Base-by-base conservation (phyloP, 164 flowering plant species). In the Protea cynaroides region DNA sequence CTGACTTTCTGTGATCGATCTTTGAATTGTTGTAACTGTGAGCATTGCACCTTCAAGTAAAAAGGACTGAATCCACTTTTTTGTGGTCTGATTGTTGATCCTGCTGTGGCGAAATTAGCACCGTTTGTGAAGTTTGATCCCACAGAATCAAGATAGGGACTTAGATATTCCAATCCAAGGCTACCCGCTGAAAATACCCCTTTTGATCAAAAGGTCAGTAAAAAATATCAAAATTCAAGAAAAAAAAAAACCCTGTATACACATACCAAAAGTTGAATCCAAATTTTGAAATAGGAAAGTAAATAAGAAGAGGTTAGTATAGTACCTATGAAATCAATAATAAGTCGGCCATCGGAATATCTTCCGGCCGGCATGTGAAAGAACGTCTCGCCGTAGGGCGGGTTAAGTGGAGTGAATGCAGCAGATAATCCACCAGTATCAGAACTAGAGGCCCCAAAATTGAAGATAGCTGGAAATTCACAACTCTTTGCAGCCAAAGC, bases 381-480 rank as follows among this genome's bases (percentile, higher is more conserved):
- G 62, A n/a, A 79, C n/a, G 84, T 69, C 65, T 69, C 70, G 10
- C 88, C 88, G 22, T 69, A 4, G 18, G 86, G 88, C 0, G 74
- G 61, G 3, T 52, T 62, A 0, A 74, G 69, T 22, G 55, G 82
- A 1, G 76, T 76, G 25, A 79, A 82, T 0, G 79, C 76, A 0
- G 86, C 86, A 8, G 84, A 77, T 8, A 77, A 36, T 7, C 83
- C 86, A 0, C 88, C 86, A 15, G 88, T 84, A 70, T 82, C 88
- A 19, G 88, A 84, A 58, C 82, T 84, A 0, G 88, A 84, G 69
- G 82, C 88, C 0, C 86, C 89, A 59, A 85, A 81, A 74, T 85
- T 85, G 74, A 79, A 85, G 9, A 85, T 71, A 0, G 89, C 87
- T 37, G 86, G 87, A 38, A 83, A 81, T 10, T 68, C 47, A 51